Base-by-base conservation (phyloP, 2,329 filamentous ascomycete genomes). In the Talaromyces marneffei region DNA sequence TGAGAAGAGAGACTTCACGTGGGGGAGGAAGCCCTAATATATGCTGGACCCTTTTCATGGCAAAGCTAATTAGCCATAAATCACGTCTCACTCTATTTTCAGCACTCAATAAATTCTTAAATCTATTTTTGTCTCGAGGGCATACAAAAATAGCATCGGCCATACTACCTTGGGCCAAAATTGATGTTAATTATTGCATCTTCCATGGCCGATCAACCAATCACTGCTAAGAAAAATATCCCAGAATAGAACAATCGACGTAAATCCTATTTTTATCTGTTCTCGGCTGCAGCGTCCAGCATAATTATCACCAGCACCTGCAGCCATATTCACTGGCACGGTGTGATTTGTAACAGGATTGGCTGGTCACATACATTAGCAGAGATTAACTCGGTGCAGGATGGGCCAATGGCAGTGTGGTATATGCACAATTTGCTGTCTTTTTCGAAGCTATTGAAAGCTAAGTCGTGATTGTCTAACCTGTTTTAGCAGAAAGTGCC, bases 251-350 rank as follows among this genome's bases (percentile, higher is more conserved):
- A 44, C 40, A 18, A 44, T 18, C n/a, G 18, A 18, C n/a, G 14
- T 25, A 40, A 29, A 25, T 55, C 20, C 52, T 55, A 55, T 40
- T 55, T 55, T 55, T 40, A 55, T 55, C 52, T 40, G 35, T 12
- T 39, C 40, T 29, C 1, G 52, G 52, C 52, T 55, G 52, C 52
- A 40, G 31, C 25, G 35, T 40, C 35, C 23, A 55, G 35, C 52
- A 55, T 55, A 55, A 55, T 55, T 55, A 55, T 55, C 52, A 55
- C 23, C 14, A 18, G 25, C 33, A 25, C 31, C 39, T 55, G 52
- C 52, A 55, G 33, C 33, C 52, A 53, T 2, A 14, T 25, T 37
- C 31, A 27, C 52, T n/a, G 52, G 20, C 52, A 25, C 35, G 12
- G 33, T 40, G 52, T 55, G 52, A 40, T 40, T 27, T 40, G 52